Conservation (phyloP, 352 stramenopile genomes). For the Globisporangium cystogenes region DNA sequence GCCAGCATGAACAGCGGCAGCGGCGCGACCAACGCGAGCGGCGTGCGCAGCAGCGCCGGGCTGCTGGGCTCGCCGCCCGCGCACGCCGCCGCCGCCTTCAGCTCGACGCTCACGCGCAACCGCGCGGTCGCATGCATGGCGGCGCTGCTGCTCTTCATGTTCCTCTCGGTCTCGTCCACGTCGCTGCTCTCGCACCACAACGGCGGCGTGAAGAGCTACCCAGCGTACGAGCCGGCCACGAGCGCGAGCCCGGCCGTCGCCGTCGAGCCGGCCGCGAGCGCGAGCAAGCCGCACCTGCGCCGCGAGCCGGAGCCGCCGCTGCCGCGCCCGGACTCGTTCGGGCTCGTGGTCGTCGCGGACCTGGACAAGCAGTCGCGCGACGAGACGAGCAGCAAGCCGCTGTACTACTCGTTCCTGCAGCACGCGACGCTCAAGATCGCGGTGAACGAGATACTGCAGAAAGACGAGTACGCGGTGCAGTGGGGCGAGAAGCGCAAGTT, state of each 20-base stretch:
- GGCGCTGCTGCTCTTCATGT: conserved; percentile 42
- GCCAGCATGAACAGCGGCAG: conserved; percentile 14
- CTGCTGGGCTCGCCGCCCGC: conserved; percentile 22
- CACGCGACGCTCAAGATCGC: conserved; percentile 85
- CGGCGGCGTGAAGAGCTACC: conserved; percentile 12
- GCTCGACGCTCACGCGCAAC: conserved; percentile 40
- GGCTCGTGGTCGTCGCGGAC: conserved; percentile 93
- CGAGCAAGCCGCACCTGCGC: conserved; percentile 19
- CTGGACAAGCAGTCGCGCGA: conserved; percentile 93
- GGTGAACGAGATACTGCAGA: conserved; percentile 26
- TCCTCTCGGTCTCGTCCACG: conserved; percentile 56
- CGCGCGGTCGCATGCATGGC: conserved; percentile 43
- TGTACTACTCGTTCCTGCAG: conserved; percentile 89
- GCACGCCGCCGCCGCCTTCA: conserved; percentile 19
- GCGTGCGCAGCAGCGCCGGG: conserved; percentile 13
- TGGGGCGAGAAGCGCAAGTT: conserved; percentile 74
- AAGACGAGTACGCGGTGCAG: conserved; percentile 46
- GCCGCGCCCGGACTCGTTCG: conserved; percentile 58
- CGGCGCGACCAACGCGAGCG: conserved; percentile 15
- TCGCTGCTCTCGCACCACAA: conserved; percentile 22
- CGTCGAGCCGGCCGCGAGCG: conserved; percentile 9
- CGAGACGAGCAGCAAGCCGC: conserved; percentile 82
- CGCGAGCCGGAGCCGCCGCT: conserved; percentile 22
- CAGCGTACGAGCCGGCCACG: conserved; percentile 10
- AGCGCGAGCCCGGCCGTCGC: conserved; percentile 4